Conservation (phyloP, 306 rosid genomes). For the Comarum palustre region DNA sequence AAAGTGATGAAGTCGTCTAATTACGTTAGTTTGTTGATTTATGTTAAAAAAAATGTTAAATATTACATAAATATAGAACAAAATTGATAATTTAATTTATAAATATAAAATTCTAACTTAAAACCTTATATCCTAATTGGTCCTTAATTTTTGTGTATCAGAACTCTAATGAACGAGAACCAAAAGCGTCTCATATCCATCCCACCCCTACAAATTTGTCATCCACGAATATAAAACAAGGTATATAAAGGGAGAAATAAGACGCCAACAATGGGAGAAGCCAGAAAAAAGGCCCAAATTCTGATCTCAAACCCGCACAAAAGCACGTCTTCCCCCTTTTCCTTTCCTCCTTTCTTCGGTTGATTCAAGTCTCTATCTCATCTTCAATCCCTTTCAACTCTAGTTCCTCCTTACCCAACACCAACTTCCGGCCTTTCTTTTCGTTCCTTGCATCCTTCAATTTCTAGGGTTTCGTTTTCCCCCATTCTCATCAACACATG, state of each 20-base stretch:
- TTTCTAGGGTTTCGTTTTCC: conserved; percentile 45
- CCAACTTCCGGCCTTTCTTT: conserved; percentile 11
- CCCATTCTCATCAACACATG: conserved; percentile 8
- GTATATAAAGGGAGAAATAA: conserved; percentile 4
- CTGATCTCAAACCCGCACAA: background rate
- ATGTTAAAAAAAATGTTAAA: too few species aligned
- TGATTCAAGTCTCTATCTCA: conserved; percentile 3
- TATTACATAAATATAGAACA: too few species aligned
- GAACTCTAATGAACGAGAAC: too few species aligned
- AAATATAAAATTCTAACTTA: too few species aligned
- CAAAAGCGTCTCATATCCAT: too few species aligned
- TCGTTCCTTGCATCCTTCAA: background rate
- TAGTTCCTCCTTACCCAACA: background rate
- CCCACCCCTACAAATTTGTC: too few species aligned
- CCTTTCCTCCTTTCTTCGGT: conserved; percentile 8
- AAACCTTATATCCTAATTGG: too few species aligned
- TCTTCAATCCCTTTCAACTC: conserved; percentile 20
- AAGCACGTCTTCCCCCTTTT: background rate
- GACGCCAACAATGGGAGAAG: background rate
- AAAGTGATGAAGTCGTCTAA: too few species aligned
- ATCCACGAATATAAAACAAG: too few species aligned
- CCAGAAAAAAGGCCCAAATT: background rate
- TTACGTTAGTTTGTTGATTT: too few species aligned
- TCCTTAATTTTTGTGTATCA: too few species aligned
- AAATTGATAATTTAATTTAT: too few species aligned